These are phyloP conservation scores for Pseudogymnoascus sp. DNA, from an alignment of 2,329 filamentous ascomycete genomes.

Conservation along the genomic window DNA sequence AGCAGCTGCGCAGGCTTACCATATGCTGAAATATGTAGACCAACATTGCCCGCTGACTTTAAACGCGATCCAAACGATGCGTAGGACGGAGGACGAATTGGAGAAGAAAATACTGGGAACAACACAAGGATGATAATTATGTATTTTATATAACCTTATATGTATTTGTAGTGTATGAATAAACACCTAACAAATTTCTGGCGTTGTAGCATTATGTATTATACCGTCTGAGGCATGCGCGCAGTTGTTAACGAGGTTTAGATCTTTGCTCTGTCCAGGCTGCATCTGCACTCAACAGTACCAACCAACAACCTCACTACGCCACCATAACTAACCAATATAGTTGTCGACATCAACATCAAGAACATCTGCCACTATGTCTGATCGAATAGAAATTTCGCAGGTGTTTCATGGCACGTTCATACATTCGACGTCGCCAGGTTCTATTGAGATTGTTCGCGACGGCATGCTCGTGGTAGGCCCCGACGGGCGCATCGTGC, in stretches of 20 bases:
- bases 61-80: constrained; percentile 25
- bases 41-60: constrained; percentile 24
- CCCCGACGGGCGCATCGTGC: background rate
- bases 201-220: background rate
- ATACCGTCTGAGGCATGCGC: background rate
- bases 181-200: background rate
- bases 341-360: background rate
- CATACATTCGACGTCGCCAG: background rate
- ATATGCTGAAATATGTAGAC: constrained; percentile 21
- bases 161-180: constrained; percentile 6
- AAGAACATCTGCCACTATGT: background rate
- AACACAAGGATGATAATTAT: background rate
- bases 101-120: constrained; percentile 16
- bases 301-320: background rate
- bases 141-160: constrained; percentile 5
- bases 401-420: background rate
- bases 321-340: background rate
- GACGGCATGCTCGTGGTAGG: background rate
- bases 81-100: constrained; percentile 18
- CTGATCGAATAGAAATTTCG: background rate
- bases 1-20: constrained; percentile 19
- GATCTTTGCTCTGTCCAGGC: background rate
- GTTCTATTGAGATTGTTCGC: constrained; percentile 1
- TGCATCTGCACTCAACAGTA: background rate
- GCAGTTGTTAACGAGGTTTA: background rate